Evolutionary conservation across 2,329 filamentous ascomycete species (phyloP).

Genomic region (Fusarium coicis): DNA sequence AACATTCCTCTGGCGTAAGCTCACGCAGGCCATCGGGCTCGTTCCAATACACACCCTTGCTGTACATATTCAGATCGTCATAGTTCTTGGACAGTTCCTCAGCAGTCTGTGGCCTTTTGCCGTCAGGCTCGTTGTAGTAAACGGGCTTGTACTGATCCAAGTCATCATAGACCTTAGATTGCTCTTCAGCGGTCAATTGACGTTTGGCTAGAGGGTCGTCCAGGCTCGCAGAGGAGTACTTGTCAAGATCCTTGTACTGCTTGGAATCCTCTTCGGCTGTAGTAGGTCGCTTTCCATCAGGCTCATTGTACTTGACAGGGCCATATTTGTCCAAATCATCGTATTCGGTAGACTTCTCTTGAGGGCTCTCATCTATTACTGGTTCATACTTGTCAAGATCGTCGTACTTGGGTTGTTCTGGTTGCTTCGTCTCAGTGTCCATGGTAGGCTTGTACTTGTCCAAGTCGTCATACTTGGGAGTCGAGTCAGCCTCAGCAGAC

Average conservation of each 20-base stretch:
- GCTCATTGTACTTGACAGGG: slow-evolving; percentile 48
- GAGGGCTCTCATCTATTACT: slow-evolving; percentile 44
- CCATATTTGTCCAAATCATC: slow-evolving; percentile 53
- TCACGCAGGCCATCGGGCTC: slow-evolving; percentile 48
- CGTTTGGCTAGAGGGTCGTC: slow-evolving; percentile 44
- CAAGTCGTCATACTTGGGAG: slow-evolving; percentile 49
- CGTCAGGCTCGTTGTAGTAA: slow-evolving; percentile 51
- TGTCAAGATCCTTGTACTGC: slow-evolving; percentile 52
- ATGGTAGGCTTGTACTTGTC: slow-evolving; percentile 51
- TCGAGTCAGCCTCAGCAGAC: slow-evolving; percentile 30
- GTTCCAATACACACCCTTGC: slow-evolving; percentile 46
- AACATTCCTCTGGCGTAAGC: slow-evolving; percentile 47
- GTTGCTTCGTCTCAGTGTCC: slow-evolving; percentile 37
- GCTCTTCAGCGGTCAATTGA: slow-evolving; percentile 47
- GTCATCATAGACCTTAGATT: slow-evolving; percentile 53
- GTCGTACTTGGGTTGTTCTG: slow-evolving; percentile 41
- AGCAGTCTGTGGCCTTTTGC: slow-evolving; percentile 42
- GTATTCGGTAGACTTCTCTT: slow-evolving; percentile 47
- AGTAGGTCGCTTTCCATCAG: slow-evolving; percentile 34
- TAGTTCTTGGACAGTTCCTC: slow-evolving; percentile 52
- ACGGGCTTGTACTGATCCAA: slow-evolving; percentile 52
- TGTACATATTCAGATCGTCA: slow-evolving; percentile 50
- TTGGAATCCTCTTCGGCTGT: slow-evolving; percentile 45
- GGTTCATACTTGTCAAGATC: slow-evolving; percentile 53
- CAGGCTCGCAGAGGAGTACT: slow-evolving; percentile 47